These are phyloP conservation scores for Kodamaea laetipori DNA, from an alignment of 805 yeast genomes.

Conservation along the genomic window DNA sequence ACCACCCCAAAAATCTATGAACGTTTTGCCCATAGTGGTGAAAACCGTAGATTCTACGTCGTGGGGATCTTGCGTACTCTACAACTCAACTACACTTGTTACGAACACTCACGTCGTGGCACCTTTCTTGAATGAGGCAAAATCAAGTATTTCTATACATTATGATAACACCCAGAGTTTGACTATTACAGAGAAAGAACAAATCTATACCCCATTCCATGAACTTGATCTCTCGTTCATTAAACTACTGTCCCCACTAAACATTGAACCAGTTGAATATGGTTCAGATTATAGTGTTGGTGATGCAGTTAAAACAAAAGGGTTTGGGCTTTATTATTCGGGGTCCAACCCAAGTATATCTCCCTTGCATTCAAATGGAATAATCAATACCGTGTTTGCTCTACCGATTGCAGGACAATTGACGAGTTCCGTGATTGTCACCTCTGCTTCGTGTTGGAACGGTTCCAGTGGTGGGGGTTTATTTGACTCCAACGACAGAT, in stretches of 20 bases:
- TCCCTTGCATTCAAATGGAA: conserved; percentile 41
- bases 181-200: conserved; percentile 16
- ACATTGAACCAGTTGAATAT: not conserved
- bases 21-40: conserved; percentile 9
- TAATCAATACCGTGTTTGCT: conserved; percentile 20
- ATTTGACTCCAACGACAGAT: conserved; percentile 22
- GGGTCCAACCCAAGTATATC: conserved; percentile 3
- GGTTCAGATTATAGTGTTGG: conserved; percentile 14
- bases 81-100: conserved; percentile 31
- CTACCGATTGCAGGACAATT: conserved; percentile 8
- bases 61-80: conserved; percentile 51
- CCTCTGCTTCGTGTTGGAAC: conserved; percentile 51
- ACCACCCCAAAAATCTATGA: not conserved
- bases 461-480: conserved; percentile 55
- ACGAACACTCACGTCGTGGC: conserved; percentile 47
- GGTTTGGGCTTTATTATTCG: conserved; percentile 44
- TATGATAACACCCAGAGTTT: conserved; percentile 4
- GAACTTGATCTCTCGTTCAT: conserved; percentile 44
- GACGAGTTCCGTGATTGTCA: conserved; percentile 27
- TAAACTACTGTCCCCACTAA: conserved; percentile 16
- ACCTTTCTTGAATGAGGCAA: conserved; percentile 14
- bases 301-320: conserved; percentile 32
- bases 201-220: conserved; percentile 31
- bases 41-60: conserved; percentile 14
- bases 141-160: conserved; percentile 12